phyloP scores from a whole-genome alignment of 148 eudicot genomes.

The Polygonum maritimum region DNA sequence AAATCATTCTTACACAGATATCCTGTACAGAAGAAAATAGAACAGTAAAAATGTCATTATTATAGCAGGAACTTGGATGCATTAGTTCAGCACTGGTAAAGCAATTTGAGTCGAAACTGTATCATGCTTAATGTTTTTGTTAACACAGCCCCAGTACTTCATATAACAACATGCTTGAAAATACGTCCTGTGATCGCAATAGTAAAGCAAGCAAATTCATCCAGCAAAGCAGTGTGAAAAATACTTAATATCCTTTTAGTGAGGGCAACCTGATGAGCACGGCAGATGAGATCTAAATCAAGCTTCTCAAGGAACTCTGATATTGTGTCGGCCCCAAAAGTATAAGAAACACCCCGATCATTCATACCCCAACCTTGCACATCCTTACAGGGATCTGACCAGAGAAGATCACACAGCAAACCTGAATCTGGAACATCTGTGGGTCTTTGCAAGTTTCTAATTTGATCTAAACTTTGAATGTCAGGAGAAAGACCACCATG shows the following conservation, averaged over 20 bases:
- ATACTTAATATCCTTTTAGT: background rate
- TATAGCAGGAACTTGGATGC: background rate
- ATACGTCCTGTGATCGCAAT: background rate
- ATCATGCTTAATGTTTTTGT: background rate
- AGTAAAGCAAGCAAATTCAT: background rate
- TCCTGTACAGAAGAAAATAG: background rate
- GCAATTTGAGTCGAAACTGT: background rate
- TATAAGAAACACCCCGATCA: conserved; percentile 16
- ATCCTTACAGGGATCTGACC: conserved; percentile 16
- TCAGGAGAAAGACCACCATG: conserved; percentile 19
- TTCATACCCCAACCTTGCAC: conserved; percentile 16
- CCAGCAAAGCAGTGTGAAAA: background rate
- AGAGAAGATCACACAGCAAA: conserved; percentile 19
- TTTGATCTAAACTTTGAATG: conserved; percentile 13
- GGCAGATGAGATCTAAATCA: conserved; percentile 18
- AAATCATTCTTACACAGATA: background rate
- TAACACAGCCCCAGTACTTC: background rate
- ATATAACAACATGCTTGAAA: background rate
- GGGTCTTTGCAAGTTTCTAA: conserved; percentile 9
- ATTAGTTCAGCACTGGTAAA: background rate
- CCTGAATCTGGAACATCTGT: conserved; percentile 16
- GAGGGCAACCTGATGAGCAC: conserved; percentile 17
- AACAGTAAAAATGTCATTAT: background rate
- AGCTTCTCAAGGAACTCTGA: conserved; percentile 11
- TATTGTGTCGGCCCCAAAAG: conserved; percentile 14